Base-by-base conservation (phyloP, 169 alveolate species). In the Plasmodium gonderi region DNA sequence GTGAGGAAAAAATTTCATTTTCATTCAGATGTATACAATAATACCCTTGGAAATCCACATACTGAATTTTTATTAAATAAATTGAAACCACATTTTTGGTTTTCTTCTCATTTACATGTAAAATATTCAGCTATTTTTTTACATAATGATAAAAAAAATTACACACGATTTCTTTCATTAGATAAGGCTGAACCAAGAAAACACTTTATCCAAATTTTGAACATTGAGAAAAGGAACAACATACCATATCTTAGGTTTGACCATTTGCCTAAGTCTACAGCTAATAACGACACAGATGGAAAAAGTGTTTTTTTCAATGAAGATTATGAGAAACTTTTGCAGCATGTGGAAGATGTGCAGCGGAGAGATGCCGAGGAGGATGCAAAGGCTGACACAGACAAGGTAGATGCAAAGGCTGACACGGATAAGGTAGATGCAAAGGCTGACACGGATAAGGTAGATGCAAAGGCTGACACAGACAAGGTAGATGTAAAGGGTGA, bases 1-100 rank as follows among this genome's bases (percentile, higher is more conserved):
- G 31, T 98, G n/a, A 91, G 93, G 74, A 95, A 77, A 31, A 98
- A 97, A 79, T 97, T 96, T 11, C 96, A 91, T 80, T 96, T 98
- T 64, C 80, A 74, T 79, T 49, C 93, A 36, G 91, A 89, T 11
- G 36, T 89, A 31, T 89, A 45, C 23, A 76, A 40, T 64, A 90
- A 80, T 40, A 80, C 85, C 0, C 92, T 95, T 20, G 97, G 97
- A 9, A 95, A 94, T 78, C 97, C 97, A 26, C 85, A 91, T n/a
- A 79, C 96, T 0, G 90, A 91, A 90, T 85, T 83, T 26, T 91
- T 95, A 42, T 64, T 95, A 82, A 68, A 64, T 76, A 94, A 94
- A 69, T 92, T 94, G 2, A 91, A 91, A 67, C 97, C 97, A 3
- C 36, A 89, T 12, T 91, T 79, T 54, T 95, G 97, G 97, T 95